Evolutionary conservation across 441 rosid species (phyloP).

Genomic region (Populus trichocarpa): DNA sequence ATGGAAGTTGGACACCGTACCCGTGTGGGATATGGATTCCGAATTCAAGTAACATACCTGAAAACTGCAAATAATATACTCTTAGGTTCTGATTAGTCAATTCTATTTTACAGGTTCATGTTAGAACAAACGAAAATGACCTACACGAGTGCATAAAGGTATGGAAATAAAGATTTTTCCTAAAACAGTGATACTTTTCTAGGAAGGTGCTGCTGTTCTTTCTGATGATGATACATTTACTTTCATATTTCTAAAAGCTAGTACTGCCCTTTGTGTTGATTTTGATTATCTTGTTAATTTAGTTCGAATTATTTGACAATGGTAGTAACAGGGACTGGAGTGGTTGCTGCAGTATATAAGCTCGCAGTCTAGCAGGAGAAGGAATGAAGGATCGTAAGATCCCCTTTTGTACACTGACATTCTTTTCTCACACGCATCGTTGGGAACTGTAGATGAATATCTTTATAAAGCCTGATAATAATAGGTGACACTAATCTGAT

Average conservation of each 20-base stretch:
- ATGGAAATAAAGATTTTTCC: constrained; percentile 12
- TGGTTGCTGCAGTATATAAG: constrained; percentile 58
- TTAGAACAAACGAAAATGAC: constrained; percentile 65
- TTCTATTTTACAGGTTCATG: constrained; percentile 56
- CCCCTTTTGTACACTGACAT: not conserved
- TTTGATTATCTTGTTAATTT: not conserved
- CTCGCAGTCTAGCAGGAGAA: constrained; percentile 23
- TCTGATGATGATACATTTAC: not conserved
- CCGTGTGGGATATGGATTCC: too few relatives aligned
- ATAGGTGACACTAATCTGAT: constrained; percentile 5
- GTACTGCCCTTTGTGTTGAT: not conserved
- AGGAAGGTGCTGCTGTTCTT: not conserved
- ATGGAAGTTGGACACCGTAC: too few relatives aligned
- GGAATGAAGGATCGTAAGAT: constrained; percentile 2
- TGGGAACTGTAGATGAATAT: not conserved
- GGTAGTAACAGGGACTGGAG: constrained; percentile 57
- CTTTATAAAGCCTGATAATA: constrained; percentile 1
- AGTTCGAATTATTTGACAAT: not conserved
- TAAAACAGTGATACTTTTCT: not conserved
- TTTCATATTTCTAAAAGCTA: not conserved
- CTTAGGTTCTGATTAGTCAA: constrained; percentile 11
- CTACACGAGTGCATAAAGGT: constrained; percentile 79
- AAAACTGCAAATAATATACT: not conserved
- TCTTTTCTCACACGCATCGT: constrained; percentile 3
- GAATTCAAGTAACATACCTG: not conserved